Conservation (phyloP, 2,329 filamentous ascomycete genomes). For the Botryotinia narcissicola region DNA sequence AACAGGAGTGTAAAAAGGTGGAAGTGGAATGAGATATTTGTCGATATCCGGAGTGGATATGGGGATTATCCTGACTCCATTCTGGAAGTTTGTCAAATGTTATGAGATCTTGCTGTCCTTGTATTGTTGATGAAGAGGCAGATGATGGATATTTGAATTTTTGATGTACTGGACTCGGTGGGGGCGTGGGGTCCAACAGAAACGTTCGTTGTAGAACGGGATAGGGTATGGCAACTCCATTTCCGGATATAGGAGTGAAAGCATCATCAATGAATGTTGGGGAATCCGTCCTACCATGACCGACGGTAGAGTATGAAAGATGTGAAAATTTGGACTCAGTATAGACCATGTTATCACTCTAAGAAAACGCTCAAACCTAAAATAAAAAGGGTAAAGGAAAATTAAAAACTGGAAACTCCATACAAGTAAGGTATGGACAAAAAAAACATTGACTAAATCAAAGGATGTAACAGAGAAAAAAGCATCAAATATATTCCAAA, state of each 20-base stretch:
- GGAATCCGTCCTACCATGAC: constrained; percentile 6
- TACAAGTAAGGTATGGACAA: background rate
- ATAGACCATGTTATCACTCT: constrained; percentile 15
- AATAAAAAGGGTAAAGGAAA: background rate
- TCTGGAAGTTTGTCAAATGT: constrained; percentile 40
- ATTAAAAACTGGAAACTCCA: background rate
- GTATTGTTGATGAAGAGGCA: background rate
- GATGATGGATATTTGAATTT: constrained; percentile 5
- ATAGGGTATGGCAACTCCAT: constrained; percentile 8
- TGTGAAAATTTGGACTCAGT: background rate
- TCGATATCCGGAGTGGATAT: constrained; percentile 45
- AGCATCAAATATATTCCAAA: background rate
- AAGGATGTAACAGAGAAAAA: background rate
- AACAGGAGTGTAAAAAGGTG: constrained; percentile 43
- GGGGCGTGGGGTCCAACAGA: constrained; percentile 13
- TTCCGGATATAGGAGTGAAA: constrained; percentile 5
- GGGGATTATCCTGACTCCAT: constrained; percentile 46
- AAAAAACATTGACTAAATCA: background rate
- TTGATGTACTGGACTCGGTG: constrained; percentile 6
- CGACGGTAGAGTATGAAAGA: constrained; percentile 11
- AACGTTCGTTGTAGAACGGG: constrained; percentile 11
- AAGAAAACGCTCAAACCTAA: background rate
- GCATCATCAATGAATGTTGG: constrained; percentile 7
- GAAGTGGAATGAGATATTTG: constrained; percentile 41
- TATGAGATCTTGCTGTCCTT: background rate